Conservation (phyloP, 2,329 filamentous ascomycete species). For the Onygenales sp. region DNA sequence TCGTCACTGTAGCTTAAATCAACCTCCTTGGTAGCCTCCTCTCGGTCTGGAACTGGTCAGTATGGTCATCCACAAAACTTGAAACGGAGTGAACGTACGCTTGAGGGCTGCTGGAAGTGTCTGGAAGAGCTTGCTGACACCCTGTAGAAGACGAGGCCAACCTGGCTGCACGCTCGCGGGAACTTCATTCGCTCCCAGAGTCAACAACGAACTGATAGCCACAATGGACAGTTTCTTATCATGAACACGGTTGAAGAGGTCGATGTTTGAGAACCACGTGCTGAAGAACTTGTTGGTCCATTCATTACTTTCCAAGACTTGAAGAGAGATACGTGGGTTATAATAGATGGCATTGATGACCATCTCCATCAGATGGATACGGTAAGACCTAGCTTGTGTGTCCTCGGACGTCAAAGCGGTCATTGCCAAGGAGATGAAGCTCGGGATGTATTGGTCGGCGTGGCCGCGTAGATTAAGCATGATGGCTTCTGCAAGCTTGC, state of each 20-base stretch:
- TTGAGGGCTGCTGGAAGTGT: constrained; percentile 80
- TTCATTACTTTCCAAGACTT: constrained; percentile 77
- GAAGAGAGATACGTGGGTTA: constrained; percentile 75
- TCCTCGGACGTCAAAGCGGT: constrained; percentile 64
- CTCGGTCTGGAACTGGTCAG: constrained; percentile 52
- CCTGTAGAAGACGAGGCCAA: constrained; percentile 84
- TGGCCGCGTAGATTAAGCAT: constrained; percentile 89
- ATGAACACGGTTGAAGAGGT: constrained; percentile 84
- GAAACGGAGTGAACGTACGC: constrained; percentile 44
- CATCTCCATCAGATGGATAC: constrained; percentile 97
- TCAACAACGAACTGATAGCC: constrained; percentile 78
- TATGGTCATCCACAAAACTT: not conserved
- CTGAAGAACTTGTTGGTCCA: constrained; percentile 99
- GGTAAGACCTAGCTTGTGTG: constrained; percentile 82
- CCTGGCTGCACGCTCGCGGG: constrained; percentile 88
- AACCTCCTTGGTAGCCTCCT: constrained; percentile 83
- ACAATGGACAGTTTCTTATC: constrained; percentile 98
- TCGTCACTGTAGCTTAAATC: constrained; percentile 72
- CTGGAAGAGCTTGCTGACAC: constrained; percentile 84
- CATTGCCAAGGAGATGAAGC: constrained; percentile 88
- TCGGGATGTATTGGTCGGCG: constrained; percentile 78
- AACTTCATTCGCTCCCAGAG: constrained; percentile 68
- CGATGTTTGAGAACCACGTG: constrained; percentile 94
- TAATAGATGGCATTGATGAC: constrained; percentile 98
- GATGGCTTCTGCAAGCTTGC: constrained; percentile 92